Base-by-base conservation (phyloP, 2,329 filamentous ascomycete genomes). In the Aspergillus versicolor region DNA sequence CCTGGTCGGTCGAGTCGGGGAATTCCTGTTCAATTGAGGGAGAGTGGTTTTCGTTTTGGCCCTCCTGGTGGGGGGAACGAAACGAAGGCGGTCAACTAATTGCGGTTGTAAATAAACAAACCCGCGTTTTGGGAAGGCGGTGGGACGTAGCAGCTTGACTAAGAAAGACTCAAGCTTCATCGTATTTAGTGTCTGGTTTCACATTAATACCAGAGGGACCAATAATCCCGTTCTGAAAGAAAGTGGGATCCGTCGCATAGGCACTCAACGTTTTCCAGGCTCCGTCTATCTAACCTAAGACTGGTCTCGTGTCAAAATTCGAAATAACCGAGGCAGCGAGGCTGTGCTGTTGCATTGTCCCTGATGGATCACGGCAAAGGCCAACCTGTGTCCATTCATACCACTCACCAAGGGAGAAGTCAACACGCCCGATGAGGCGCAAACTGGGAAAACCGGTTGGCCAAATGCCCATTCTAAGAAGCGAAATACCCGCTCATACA, bases 11-110 rank as follows among this genome's bases (percentile, higher is more conserved):
- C 47, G 38, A 38, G 46, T 52, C 40, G 38, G 47, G 34, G 46
- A 60, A 37, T 47, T 53, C 40, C 17, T 85, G 85, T 64, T 17
- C 27, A 48, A 43, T 75, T 76, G 58, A 85, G 76, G 65, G 82
- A 67, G 52, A 79, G 75, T 60, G 84, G 57, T 63, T 38, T 76
- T 76, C 17, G 80, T 80, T 30, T 30, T 30, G 27, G 27, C 27
- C 27, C 27, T 37, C 34, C 15, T 45, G 60, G 50, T 52, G 70
- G 51, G 42, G 24, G 50, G 30, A 50, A 19, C 15, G n/a, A 67
- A 67, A 60, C 38, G 64, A 52, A 68, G 80, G 74, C 83, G 84
- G 61, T 85, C 57, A 63, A 56, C 21, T n/a, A 21, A 52, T 46
- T 34, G 44, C 55, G 21, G 58, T 40, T 60, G 63, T 66, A 72